Percentiles rank a stretch among this genome's conserved stretches.
phyloP scores from a whole-genome alignment of 179 eudicot genomes.

The Amaranthus tricolor region DNA sequence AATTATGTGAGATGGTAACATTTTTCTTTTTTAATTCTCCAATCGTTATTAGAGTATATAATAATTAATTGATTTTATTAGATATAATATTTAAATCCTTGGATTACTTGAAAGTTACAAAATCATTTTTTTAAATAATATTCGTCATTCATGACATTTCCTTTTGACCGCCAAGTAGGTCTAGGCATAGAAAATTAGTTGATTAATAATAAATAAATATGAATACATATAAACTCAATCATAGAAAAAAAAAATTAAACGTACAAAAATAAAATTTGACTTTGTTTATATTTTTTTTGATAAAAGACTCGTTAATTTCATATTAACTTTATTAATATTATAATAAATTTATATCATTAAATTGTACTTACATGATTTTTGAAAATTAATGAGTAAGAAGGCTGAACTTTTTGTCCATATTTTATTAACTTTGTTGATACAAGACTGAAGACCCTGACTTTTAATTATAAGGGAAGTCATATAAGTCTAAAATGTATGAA shows the following conservation, averaged over 20 bases:
- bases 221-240: not conserved
- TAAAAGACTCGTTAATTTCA: too few species aligned
- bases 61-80: too few species aligned
- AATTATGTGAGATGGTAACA: conserved; percentile 15
- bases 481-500: too few species aligned
- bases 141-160: conserved; percentile 1
- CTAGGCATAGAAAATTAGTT: not conserved
- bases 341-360: too few species aligned
- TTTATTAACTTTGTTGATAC: too few species aligned
- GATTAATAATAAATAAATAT: not conserved
- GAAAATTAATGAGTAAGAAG: too few species aligned
- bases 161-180: conserved; percentile 1
- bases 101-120: not conserved
- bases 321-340: too few species aligned
- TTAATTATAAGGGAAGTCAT: too few species aligned
- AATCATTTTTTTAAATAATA: not conserved
- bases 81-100: not conserved
- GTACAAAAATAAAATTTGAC: not conserved
- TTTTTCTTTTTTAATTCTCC: conserved; percentile 7
- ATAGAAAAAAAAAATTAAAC: not conserved
- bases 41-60: not conserved
- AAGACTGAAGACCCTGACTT: too few species aligned
- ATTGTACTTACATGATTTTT: too few species aligned
- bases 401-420: too few species aligned
- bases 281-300: too few species aligned